Evolutionary conservation across 202 grass and related monocot species (phyloP).

Genomic region (Eragrostis tef): DNA sequence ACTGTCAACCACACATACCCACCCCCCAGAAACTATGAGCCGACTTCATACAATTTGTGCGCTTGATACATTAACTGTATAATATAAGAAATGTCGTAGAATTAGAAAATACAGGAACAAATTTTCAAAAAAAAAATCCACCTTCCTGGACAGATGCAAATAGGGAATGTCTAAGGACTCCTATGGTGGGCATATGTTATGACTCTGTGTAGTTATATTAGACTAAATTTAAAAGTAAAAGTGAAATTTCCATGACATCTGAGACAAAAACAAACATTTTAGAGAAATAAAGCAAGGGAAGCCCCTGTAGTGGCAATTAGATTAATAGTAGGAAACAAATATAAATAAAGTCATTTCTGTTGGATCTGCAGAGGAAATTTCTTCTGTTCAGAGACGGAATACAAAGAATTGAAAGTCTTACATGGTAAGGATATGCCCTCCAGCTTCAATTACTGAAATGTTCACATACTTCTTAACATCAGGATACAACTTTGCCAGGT

Average conservation of each 20-base stretch:
- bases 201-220: not conserved
- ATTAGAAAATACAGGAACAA: not conserved
- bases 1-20: not conserved
- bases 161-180: too few relatives aligned
- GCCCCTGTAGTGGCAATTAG: too few relatives aligned
- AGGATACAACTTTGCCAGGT: conserved; percentile 70
- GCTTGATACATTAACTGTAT: not conserved
- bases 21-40: too few relatives aligned
- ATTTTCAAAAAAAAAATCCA: not conserved
- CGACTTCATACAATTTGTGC: not conserved
- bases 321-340: too few relatives aligned
- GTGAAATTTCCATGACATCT: not conserved
- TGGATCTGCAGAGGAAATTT: conserved; percentile 8
- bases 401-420: conserved; percentile 47
- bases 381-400: not conserved
- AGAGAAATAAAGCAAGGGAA: too few relatives aligned
- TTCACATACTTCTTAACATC: conserved; percentile 65
- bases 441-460: conserved; percentile 83
- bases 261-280: not conserved
- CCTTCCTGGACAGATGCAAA: not conserved
- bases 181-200: not conserved
- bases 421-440: conserved; percentile 79
- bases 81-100: too few relatives aligned
- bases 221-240: not conserved
- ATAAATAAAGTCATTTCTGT: not conserved